Conservation (phyloP, 1,139 yeast genomes). For the Scheffersomyces insectosa region DNA sequence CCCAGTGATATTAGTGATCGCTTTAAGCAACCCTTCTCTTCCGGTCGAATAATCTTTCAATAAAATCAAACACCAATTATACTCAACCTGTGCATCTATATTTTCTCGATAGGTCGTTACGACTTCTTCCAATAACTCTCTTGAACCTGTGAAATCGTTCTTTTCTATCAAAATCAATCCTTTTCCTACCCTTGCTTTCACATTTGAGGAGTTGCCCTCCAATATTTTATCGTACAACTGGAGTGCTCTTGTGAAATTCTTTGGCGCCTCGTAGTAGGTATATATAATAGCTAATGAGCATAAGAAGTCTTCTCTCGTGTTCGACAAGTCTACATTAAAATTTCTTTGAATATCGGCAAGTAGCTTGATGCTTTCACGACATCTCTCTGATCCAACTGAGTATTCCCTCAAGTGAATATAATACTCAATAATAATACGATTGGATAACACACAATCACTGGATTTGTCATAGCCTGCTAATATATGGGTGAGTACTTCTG, state of each 20-base stretch:
- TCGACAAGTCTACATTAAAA: constrained; percentile 47
- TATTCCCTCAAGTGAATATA: constrained; percentile 65
- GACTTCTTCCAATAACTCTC: constrained; percentile 51
- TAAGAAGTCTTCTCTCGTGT: constrained; percentile 61
- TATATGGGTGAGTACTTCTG: constrained; percentile 55
- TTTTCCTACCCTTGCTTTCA: constrained; percentile 75
- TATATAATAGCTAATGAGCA: constrained; percentile 74
- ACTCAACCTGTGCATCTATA: constrained; percentile 63
- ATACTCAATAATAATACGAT: constrained; percentile 64
- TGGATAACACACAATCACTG: constrained; percentile 57
- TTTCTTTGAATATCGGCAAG: constrained; percentile 50
- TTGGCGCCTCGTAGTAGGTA: constrained; percentile 87
- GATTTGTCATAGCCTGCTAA: constrained; percentile 52
- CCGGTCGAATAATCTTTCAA: constrained; percentile 57
- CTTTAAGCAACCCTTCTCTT: constrained; percentile 45
- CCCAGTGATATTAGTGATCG: constrained; percentile 48
- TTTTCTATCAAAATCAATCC: constrained; percentile 75
- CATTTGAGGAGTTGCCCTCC: constrained; percentile 46
- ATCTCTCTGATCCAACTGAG: constrained; percentile 58
- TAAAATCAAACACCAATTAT: constrained; percentile 76
- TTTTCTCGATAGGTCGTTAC: constrained; percentile 52
- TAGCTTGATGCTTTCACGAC: constrained; percentile 61
- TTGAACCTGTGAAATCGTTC: constrained; percentile 57
- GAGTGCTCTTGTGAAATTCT: constrained; percentile 74
- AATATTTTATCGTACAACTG: constrained; percentile 68